These are phyloP conservation scores for Rhizoclosmatium sp. DNA, from an alignment of 192 early-diverging fungal genomes.

Conservation along the genomic window DNA sequence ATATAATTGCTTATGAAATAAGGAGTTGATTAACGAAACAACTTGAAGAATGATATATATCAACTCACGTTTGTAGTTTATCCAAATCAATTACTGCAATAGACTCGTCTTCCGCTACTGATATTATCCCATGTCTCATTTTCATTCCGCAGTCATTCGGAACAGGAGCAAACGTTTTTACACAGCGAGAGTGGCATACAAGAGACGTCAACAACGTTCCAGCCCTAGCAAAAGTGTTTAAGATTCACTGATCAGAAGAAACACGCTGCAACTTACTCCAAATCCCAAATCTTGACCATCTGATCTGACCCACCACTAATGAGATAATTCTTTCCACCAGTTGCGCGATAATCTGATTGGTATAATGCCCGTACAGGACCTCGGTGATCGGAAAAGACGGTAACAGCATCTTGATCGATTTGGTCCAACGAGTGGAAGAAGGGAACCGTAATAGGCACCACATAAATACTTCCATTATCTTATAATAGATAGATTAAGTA, in stretches of 20 bases:
- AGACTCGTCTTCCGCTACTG: conserved; percentile 74
- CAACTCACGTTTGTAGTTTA: conserved; percentile 70
- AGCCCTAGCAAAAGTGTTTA: conserved; percentile 34
- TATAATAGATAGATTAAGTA: not conserved
- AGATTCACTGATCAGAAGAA: not conserved
- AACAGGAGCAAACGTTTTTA: conserved; percentile 34
- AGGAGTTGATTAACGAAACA: not conserved
- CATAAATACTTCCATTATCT: conserved; percentile 70
- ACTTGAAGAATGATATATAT: not conserved
- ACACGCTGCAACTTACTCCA: conserved; percentile 60
- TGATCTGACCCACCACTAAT: conserved; percentile 74
- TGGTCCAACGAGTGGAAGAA: conserved; percentile 46
- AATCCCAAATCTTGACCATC: conserved; percentile 75
- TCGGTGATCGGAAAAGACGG: conserved; percentile 52
- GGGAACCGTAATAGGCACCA: conserved; percentile 57
- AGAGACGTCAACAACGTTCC: conserved; percentile 61
- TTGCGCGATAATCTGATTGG: conserved; percentile 46
- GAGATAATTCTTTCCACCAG: conserved; percentile 56
- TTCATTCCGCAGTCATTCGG: conserved; percentile 47
- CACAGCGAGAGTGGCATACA: conserved; percentile 57
- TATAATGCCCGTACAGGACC: conserved; percentile 70
- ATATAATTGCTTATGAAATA: conserved; percentile 47
- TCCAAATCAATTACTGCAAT: conserved; percentile 77
- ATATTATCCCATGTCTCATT: conserved; percentile 57
- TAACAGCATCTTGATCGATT: conserved; percentile 20